A percentile compares a stretch with the other conserved stretches of the same genome.
These are phyloP conservation scores for Silene uniflora DNA, from an alignment of 148 eudicot species.

Conservation along the genomic window DNA sequence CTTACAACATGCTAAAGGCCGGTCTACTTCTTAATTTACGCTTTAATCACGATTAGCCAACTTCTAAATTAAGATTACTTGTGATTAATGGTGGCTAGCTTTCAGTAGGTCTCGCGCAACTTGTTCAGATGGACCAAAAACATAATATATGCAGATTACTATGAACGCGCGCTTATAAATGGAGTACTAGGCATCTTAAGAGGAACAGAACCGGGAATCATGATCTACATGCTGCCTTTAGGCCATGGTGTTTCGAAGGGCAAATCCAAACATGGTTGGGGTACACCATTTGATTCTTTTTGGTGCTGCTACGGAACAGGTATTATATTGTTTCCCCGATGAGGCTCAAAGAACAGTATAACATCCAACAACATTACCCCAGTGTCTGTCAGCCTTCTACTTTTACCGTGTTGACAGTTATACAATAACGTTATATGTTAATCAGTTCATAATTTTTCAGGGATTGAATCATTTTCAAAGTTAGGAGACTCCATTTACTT, in stretches of 20 bases:
- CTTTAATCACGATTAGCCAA: not conserved
- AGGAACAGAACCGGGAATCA: constrained; percentile 75
- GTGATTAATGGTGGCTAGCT: constrained; percentile 2
- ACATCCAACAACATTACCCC: too few relatives aligned
- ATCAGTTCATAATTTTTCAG: constrained; percentile 22
- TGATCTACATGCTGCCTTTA: constrained; percentile 90
- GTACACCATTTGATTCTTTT: constrained; percentile 58
- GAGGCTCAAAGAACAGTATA: not conserved
- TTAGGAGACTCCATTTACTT: constrained; percentile 94
- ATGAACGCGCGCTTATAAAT: constrained; percentile 80
- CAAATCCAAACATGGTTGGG: constrained; percentile 59
- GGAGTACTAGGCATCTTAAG: constrained; percentile 82
- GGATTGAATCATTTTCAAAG: constrained; percentile 87
- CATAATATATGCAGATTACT: constrained; percentile 74
- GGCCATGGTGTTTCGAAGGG: constrained; percentile 77
- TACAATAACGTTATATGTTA: not conserved
- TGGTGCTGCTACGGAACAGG: constrained; percentile 99
- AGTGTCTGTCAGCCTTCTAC: too few relatives aligned
- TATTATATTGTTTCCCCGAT: constrained; percentile 6
- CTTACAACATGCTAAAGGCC: constrained; percentile 94
- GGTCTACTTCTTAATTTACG: constrained; percentile 30
- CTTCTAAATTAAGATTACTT: not conserved
- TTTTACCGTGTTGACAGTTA: too few relatives aligned
- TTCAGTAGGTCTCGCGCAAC: constrained; percentile 67
- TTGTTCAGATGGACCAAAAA: constrained; percentile 90